Conservation (phyloP, 257 asterid species). For the Anisodus acutangulus region DNA sequence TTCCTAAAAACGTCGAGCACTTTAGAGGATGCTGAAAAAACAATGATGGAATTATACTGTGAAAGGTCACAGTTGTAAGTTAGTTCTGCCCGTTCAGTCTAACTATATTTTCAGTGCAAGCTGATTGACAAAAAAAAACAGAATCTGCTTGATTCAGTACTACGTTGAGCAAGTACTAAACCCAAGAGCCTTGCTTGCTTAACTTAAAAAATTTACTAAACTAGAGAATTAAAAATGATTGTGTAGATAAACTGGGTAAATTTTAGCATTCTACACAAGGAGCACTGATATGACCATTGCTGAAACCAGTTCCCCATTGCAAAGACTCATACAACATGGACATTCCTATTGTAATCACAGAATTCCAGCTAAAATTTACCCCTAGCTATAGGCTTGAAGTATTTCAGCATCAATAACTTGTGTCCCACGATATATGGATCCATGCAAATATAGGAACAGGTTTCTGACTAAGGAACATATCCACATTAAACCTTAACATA, state of each 20-base stretch:
- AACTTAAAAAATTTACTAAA: background rate
- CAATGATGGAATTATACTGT: slow-evolving; percentile 82
- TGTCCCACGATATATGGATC: background rate
- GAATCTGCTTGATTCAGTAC: background rate
- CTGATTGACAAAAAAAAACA: background rate
- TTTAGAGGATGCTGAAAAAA: slow-evolving; percentile 88
- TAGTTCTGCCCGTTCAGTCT: background rate
- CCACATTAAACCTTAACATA: background rate
- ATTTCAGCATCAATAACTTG: background rate
- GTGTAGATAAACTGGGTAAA: background rate
- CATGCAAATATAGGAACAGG: background rate
- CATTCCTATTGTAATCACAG: background rate
- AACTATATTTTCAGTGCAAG: background rate
- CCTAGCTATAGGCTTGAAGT: background rate
- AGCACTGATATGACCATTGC: background rate
- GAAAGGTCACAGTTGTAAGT: slow-evolving; percentile 68
- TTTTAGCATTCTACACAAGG: background rate
- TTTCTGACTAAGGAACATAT: background rate
- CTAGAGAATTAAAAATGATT: background rate
- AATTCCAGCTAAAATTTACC: background rate
- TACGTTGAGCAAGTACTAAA: background rate
- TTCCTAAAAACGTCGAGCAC: slow-evolving; percentile 66
- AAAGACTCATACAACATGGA: background rate
- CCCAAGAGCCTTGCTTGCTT: background rate
- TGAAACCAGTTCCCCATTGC: background rate